phyloP scores from a whole-genome alignment of 306 rosid species.

The Echinosophora koreensis region DNA sequence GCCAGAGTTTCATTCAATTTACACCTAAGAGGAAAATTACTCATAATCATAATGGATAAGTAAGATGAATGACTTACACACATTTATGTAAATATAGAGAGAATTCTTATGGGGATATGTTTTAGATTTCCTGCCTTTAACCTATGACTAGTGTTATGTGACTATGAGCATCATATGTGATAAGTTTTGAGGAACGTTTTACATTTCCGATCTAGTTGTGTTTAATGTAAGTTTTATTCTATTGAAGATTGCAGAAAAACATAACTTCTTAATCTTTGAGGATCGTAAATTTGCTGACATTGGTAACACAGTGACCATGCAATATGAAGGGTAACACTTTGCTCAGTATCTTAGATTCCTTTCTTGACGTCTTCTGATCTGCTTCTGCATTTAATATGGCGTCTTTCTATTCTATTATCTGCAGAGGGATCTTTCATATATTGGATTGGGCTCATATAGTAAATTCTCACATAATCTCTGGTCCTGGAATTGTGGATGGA shows the following conservation, averaged over 20 bases:
- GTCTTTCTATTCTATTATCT: constrained; percentile 37
- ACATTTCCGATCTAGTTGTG: constrained; percentile 24
- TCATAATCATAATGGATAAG: too few relatives aligned
- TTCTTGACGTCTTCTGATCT: too few relatives aligned
- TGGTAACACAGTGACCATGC: constrained; percentile 92
- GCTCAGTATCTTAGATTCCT: constrained; percentile 13
- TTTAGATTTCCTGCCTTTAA: background rate
- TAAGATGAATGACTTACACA: too few relatives aligned
- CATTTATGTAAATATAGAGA: too few relatives aligned
- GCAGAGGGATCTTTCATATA: constrained; percentile 87
- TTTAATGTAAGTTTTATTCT: constrained; percentile 44
- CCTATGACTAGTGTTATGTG: constrained; percentile 21
- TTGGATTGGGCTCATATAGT: constrained; percentile 96
- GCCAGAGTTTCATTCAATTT: too few relatives aligned
- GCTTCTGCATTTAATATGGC: constrained; percentile 3
- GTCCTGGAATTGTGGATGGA: constrained; percentile 95
- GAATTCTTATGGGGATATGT: too few relatives aligned
- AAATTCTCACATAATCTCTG: constrained; percentile 93
- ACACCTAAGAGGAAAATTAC: too few relatives aligned
- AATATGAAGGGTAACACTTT: constrained; percentile 82
- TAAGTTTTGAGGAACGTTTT: constrained; percentile 9
- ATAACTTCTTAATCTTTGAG: constrained; percentile 89
- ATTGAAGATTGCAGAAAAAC: constrained; percentile 81
- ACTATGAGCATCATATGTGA: constrained; percentile 13
- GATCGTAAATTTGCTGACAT: constrained; percentile 96